phyloP scores from a whole-genome alignment of 2,329 filamentous ascomycete genomes.

The Aspergillus udagawae region DNA sequence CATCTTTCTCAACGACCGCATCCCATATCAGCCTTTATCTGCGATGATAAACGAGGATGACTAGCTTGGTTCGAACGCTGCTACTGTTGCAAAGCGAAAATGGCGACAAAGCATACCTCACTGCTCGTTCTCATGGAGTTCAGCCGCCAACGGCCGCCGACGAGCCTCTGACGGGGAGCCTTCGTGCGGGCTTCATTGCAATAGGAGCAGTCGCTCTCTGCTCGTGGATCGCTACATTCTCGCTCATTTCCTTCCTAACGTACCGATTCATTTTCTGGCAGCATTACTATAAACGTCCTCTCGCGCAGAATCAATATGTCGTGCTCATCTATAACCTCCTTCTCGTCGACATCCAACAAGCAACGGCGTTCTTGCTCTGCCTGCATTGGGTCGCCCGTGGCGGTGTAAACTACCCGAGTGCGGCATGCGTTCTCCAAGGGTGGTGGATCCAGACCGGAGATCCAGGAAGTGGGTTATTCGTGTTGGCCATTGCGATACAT shows the following conservation, averaged over 20 bases:
- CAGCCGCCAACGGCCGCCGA: neutral
- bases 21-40: neutral
- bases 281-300: constrained; percentile 44
- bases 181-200: constrained; percentile 44
- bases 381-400: constrained; percentile 44
- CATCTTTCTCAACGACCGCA: neutral
- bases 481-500: constrained; percentile 51
- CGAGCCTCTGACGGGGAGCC: constrained; percentile 15
- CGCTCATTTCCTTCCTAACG: constrained; percentile 44
- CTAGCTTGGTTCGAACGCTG: neutral
- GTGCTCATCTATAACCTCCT: constrained; percentile 51
- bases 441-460: constrained; percentile 52
- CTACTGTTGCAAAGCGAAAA: neutral
- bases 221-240: constrained; percentile 28
- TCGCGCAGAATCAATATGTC: constrained; percentile 51
- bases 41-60: neutral
- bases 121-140: neutral
- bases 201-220: constrained; percentile 44
- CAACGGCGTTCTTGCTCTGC: constrained; percentile 43
- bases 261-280: constrained; percentile 49
- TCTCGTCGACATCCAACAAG: constrained; percentile 48
- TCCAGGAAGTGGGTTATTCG: constrained; percentile 48
- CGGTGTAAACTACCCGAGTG: constrained; percentile 41
- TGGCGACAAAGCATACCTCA: neutral
- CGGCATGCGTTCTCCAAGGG: constrained; percentile 47